A percentile compares a stretch with the other conserved stretches of the same genome.
phyloP scores from a whole-genome alignment of 768 basidiomycete genomes.

The Kwoniella heveanensis region DNA sequence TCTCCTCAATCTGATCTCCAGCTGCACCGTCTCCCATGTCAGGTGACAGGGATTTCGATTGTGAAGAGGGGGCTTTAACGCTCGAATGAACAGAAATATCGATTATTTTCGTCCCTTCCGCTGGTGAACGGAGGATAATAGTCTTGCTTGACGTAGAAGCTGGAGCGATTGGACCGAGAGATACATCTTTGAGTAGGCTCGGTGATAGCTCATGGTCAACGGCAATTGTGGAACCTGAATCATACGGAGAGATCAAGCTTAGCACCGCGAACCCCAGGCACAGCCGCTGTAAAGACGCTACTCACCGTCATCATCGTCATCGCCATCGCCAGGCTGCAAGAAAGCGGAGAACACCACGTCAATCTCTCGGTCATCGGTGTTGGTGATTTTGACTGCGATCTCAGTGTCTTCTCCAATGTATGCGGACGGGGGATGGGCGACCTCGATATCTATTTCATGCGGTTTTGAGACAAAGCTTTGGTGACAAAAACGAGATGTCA shows the following conservation, averaged over 20 bases:
- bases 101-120: slow-evolving; percentile 69
- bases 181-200: slow-evolving; percentile 72
- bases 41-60: slow-evolving; percentile 9
- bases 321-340: slow-evolving; percentile 58
- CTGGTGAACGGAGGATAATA: slow-evolving; percentile 65
- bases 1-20: slow-evolving; percentile 59
- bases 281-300: no score
- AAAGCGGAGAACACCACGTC: slow-evolving; percentile 72
- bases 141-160: slow-evolving; percentile 66
- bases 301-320: slow-evolving; percentile 37
- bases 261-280: no score
- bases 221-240: slow-evolving; percentile 55
- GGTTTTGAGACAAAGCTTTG: slow-evolving; percentile 61
- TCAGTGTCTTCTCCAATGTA: slow-evolving; percentile 80
- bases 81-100: slow-evolving; percentile 79
- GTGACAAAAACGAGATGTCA: background rate
- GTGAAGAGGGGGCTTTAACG: slow-evolving; percentile 35
- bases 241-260: no score
- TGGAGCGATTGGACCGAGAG: slow-evolving; percentile 67
- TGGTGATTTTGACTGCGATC: slow-evolving; percentile 70
- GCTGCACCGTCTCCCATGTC: slow-evolving; percentile 2
- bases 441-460: slow-evolving; percentile 63
- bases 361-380: slow-evolving; percentile 70
- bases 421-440: slow-evolving; percentile 69
- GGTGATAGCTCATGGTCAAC: slow-evolving; percentile 69